Evolutionary conservation across 2,329 filamentous ascomycete species (phyloP).

Genomic region (Penicillium sp.): DNA sequence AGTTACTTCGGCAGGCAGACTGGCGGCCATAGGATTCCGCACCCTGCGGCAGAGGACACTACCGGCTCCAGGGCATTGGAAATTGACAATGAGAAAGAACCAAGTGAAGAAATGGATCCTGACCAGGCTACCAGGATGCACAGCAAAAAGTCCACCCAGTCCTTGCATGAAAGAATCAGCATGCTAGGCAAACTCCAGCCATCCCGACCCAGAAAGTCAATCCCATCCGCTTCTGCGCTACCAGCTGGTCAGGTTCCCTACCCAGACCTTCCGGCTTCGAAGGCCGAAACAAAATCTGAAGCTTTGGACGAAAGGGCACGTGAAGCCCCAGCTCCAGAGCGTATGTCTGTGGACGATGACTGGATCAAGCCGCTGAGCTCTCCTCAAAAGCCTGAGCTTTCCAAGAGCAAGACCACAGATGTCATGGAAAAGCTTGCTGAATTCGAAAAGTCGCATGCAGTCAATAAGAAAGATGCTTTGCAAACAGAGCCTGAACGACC

Average conservation of each 20-base stretch:
- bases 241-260: constrained; percentile 30
- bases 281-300: constrained; percentile 23
- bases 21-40: constrained; percentile 46
- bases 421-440: constrained; percentile 46
- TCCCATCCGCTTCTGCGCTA: constrained; percentile 28
- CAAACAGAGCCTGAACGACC: constrained; percentile 41
- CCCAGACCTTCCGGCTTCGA: constrained; percentile 28
- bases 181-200: constrained; percentile 53
- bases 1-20: constrained; percentile 68
- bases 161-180: constrained; percentile 85
- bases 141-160: constrained; percentile 86
- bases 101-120: constrained; percentile 39
- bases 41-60: constrained; percentile 33
- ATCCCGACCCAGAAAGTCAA: constrained; percentile 40
- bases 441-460: constrained; percentile 23
- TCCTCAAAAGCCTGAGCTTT: constrained; percentile 43
- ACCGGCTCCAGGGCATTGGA: constrained; percentile 42
- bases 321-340: constrained; percentile 18
- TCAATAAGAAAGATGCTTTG: constrained; percentile 8
- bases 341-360: constrained; percentile 41
- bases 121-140: constrained; percentile 53
- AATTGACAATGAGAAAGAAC: constrained; percentile 49
- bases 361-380: constrained; percentile 51
- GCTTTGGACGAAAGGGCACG: constrained; percentile 15
- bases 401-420: constrained; percentile 56